Percentiles rank a stretch among this genome's conserved stretches.
Conservation (phyloP, 2,329 filamentous ascomycete species). For the Escovopsis weberi region DNA sequence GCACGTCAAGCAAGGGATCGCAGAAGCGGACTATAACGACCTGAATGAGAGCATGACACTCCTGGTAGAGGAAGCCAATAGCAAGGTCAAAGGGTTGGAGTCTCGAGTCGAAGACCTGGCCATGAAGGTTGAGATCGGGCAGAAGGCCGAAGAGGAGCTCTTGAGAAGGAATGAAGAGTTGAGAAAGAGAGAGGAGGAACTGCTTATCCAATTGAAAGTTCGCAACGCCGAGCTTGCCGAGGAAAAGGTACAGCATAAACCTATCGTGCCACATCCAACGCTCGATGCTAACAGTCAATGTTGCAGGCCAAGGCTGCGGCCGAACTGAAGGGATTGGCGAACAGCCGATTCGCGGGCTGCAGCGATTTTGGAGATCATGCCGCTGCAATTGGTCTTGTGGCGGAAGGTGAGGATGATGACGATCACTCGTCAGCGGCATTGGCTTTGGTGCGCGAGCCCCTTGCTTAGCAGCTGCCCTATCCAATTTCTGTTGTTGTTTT, state of each 20-base stretch:
- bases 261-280: not conserved
- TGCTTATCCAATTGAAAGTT: conserved; percentile 43
- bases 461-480: conserved; percentile 23
- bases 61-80: conserved; percentile 43
- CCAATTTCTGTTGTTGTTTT: conserved; percentile 7
- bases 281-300: not conserved
- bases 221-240: conserved; percentile 51
- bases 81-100: conserved; percentile 36
- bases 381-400: conserved; percentile 22
- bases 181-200: conserved; percentile 33
- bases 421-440: conserved; percentile 49
- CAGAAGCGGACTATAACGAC: conserved; percentile 45
- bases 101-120: conserved; percentile 32
- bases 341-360: conserved; percentile 37
- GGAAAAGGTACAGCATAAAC: conserved; percentile 31
- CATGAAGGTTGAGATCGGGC: conserved; percentile 23
- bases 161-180: conserved; percentile 33
- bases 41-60: conserved; percentile 48
- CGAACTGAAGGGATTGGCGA: conserved; percentile 35
- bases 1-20: conserved; percentile 38
- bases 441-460: conserved; percentile 49
- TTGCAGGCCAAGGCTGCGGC: conserved; percentile 29
- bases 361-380: conserved; percentile 21
- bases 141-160: conserved; percentile 18
- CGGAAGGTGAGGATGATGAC: conserved; percentile 44